These are phyloP conservation scores for Boletales sp. DNA, from an alignment of 768 basidiomycete genomes.

Conservation along the genomic window DNA sequence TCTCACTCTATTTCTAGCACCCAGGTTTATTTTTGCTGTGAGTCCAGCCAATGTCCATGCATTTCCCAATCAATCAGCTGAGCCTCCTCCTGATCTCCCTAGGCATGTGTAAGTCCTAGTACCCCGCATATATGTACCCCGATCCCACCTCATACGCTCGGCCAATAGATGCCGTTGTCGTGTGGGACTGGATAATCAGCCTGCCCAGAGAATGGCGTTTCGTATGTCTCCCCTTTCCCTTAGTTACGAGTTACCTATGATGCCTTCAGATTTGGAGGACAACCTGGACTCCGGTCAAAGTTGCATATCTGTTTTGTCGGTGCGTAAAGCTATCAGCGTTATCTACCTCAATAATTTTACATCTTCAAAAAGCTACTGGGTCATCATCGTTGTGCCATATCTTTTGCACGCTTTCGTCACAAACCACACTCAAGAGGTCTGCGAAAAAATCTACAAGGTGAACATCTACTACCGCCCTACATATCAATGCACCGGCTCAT, in stretches of 20 bases:
- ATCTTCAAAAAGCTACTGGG: conserved; percentile 62
- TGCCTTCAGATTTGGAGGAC: conserved; percentile 70
- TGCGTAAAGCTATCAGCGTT: conserved; percentile 33
- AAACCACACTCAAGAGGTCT: conserved; percentile 61
- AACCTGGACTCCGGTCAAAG: conserved; percentile 80
- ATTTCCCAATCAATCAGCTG: conserved; percentile 19
- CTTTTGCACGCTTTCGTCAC: conserved; percentile 72
- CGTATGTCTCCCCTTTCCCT: conserved; percentile 38
- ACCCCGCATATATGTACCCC: conserved; percentile 17
- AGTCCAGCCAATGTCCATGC: conserved; percentile 32
- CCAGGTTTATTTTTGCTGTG: conserved; percentile 85
- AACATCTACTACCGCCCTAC: conserved; percentile 5
- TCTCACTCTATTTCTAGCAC: conserved; percentile 33
- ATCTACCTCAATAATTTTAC: conserved; percentile 4
- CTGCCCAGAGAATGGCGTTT: conserved; percentile 75
- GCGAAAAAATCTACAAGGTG: conserved; percentile 70
- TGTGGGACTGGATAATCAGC: conserved; percentile 86
- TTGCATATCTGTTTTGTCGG: conserved; percentile 84
- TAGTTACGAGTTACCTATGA: neutral
- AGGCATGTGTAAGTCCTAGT: conserved; percentile 65
- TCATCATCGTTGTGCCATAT: conserved; percentile 75
- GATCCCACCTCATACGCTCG: neutral
- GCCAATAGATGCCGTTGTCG: conserved; percentile 65
- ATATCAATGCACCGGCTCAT: neutral
- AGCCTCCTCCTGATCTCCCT: conserved; percentile 31